These are phyloP conservation scores for Tremella yokohamensis DNA, from an alignment of 768 basidiomycete genomes.

Conservation along the genomic window DNA sequence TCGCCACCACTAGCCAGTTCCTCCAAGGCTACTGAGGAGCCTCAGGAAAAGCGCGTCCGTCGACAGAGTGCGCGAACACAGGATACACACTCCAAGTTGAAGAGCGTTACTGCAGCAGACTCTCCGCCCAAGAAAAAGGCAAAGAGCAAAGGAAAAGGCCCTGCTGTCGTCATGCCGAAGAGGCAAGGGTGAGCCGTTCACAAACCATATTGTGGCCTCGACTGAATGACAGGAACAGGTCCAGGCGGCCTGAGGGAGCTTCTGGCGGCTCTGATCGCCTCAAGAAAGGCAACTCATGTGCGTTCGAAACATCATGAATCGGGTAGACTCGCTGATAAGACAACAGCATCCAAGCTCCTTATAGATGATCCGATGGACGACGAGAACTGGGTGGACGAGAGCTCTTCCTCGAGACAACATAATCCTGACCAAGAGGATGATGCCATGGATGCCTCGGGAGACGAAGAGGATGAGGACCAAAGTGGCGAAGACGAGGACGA, in stretches of 20 bases:
- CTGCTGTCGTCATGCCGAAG: slow-evolving; percentile 56
- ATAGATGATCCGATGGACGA: slow-evolving; percentile 41
- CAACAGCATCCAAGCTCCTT: slow-evolving; percentile 18
- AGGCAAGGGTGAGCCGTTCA: slow-evolving; percentile 14
- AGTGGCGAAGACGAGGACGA: slow-evolving; percentile 26
- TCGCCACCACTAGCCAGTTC: slow-evolving; percentile 31
- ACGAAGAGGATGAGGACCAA: slow-evolving; percentile 58
- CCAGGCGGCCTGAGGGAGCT: slow-evolving; percentile 4
- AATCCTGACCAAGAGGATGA: slow-evolving; percentile 29
- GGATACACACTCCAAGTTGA: not conserved
- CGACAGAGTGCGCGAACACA: not conserved
- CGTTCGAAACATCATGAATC: not conserved
- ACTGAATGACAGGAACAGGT: not conserved
- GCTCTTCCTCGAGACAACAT: slow-evolving; percentile 25
- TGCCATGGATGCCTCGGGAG: slow-evolving; percentile 30
- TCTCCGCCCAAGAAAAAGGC: slow-evolving; percentile 23
- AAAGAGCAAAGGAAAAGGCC: slow-evolving; percentile 19
- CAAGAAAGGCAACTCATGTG: slow-evolving; percentile 43
- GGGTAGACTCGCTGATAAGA: not conserved
- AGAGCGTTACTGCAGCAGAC: slow-evolving; percentile 6
- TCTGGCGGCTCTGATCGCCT: slow-evolving; percentile 16
- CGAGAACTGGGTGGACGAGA: slow-evolving; percentile 34
- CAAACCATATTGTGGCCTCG: slow-evolving; percentile 1
- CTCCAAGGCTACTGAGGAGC: slow-evolving; percentile 65
- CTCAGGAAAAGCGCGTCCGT: slow-evolving; percentile 52